These are phyloP conservation scores for Linnemannia schmuckeri DNA, from an alignment of 192 early-diverging fungal species.

Conservation along the genomic window DNA sequence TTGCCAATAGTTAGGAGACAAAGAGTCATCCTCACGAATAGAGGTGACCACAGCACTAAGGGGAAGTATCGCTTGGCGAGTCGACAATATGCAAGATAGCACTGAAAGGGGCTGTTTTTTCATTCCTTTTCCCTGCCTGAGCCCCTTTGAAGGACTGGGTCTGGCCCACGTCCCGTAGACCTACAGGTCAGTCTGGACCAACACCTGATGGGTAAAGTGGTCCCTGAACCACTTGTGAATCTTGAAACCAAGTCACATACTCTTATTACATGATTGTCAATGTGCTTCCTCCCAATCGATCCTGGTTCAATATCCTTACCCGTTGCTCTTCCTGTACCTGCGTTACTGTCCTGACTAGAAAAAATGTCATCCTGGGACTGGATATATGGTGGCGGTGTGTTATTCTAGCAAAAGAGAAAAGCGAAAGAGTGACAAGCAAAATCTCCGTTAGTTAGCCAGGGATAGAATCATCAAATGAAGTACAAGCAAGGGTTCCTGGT, in stretches of 20 bases:
- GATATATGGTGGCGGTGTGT: constrained; percentile 37
- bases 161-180: background rate
- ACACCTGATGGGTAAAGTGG: background rate
- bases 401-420: constrained; percentile 11
- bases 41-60: background rate
- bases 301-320: constrained; percentile 14
- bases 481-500: background rate
- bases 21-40: background rate
- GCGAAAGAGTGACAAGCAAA: background rate
- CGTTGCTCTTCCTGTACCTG: constrained; percentile 14
- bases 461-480: constrained; percentile 2
- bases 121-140: background rate
- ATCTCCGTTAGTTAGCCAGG: constrained; percentile 1
- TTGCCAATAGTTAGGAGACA: background rate
- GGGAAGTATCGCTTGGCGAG: background rate
- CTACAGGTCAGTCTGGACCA: background rate
- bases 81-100: background rate
- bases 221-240: background rate
- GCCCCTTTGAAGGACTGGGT: background rate
- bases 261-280: background rate
- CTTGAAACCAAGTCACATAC: background rate
- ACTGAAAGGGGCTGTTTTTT: background rate
- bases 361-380: constrained; percentile 32
- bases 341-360: constrained; percentile 18
- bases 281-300: background rate